These are phyloP conservation scores for Pseudomassariella vexata DNA, from an alignment of 2,329 filamentous ascomycete species.

Conservation along the genomic window DNA sequence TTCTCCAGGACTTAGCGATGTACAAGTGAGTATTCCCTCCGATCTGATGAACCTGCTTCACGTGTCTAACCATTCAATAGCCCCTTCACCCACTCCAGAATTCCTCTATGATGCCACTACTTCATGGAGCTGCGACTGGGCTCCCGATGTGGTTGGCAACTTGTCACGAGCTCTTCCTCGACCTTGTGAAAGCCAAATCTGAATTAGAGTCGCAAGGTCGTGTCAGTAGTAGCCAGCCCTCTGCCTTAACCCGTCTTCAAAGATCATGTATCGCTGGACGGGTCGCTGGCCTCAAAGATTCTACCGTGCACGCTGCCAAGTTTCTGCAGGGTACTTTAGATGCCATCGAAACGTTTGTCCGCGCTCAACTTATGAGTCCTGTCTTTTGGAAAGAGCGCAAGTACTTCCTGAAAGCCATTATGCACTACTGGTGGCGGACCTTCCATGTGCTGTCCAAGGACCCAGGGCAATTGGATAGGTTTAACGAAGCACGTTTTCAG, in stretches of 20 bases:
- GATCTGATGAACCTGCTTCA: slow-evolving; percentile 9
- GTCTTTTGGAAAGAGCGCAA: slow-evolving; percentile 27
- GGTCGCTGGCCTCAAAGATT: slow-evolving; percentile 54
- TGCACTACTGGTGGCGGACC: slow-evolving; percentile 52
- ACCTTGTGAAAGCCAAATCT: slow-evolving; percentile 35
- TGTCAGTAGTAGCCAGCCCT: no score
- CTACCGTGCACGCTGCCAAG: slow-evolving; percentile 46
- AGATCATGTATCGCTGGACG: slow-evolving; percentile 50
- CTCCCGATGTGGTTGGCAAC: slow-evolving; percentile 43
- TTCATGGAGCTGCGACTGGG: slow-evolving; percentile 29
- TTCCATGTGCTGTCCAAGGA: slow-evolving; percentile 36
- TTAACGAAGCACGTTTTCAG: slow-evolving; percentile 60
- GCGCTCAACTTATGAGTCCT: slow-evolving; percentile 18
- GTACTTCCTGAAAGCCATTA: slow-evolving; percentile 30
- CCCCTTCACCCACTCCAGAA: slow-evolving; percentile 57
- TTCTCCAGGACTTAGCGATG: slow-evolving; percentile 26
- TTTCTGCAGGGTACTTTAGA: slow-evolving; percentile 43
- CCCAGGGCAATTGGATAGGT: slow-evolving; percentile 20
- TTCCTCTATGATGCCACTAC: slow-evolving; percentile 40
- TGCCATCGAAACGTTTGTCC: slow-evolving; percentile 37
- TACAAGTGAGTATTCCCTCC: slow-evolving; percentile 36
- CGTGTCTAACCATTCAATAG: slow-evolving; percentile 43
- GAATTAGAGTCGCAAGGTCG: slow-evolving; percentile 37
- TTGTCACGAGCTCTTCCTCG: slow-evolving; percentile 45
- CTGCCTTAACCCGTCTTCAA: slow-evolving; percentile 54